Evolutionary conservation across 176 grass and related monocot genomes (phyloP), one percentile per base, ranked within the genome.

Genomic region (Elymus sibiricus): DNA sequence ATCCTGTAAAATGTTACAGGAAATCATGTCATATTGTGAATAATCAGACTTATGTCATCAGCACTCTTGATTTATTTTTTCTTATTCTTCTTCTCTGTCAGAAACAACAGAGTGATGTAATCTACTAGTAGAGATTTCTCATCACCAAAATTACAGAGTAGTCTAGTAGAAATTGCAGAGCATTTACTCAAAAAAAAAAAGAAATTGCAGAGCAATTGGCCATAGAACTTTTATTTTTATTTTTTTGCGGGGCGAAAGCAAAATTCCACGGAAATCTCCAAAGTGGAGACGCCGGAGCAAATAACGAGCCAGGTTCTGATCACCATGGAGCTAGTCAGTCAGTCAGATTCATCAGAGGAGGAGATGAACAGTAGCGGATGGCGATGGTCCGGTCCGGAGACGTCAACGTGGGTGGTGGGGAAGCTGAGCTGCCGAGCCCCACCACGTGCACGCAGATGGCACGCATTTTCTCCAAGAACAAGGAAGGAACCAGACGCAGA

Each of bases 381-480:
- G 53, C 53, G 24, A 43, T 70, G 21, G 58, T 42, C 78, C 76
- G 21, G 58, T 42, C 78, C 76, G 79, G 22, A 91, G 29, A 70
- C 21, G 49, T 70, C 63, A 72, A 22, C 78, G 40, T 40, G 78
- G 78, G 19, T 22, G 51, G 40, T 22, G 21, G 70, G 29, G 15
- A 19, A 32, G 17, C 3, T 53, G 46, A 53, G 25, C 28, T 44
- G 55, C 55, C 55, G 76, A 91, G 64, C 71, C 85, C 82, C 74
- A 76, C 89, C 85, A 88, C 81, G 85, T 87, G 85, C 69, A 38
- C 60, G 5, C 81, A 81, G 89, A 84, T 91, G 85, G 38, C 76
- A 90, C 74, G 35, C 75, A 79, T 87, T 87, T 66, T 11, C 34
- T 80, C 76, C 59, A 11, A 38, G 42, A 62, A 29, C 21, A 35